phyloP scores from a whole-genome alignment of 2,329 filamentous ascomycete species.

The Sphaerulina populicola region DNA sequence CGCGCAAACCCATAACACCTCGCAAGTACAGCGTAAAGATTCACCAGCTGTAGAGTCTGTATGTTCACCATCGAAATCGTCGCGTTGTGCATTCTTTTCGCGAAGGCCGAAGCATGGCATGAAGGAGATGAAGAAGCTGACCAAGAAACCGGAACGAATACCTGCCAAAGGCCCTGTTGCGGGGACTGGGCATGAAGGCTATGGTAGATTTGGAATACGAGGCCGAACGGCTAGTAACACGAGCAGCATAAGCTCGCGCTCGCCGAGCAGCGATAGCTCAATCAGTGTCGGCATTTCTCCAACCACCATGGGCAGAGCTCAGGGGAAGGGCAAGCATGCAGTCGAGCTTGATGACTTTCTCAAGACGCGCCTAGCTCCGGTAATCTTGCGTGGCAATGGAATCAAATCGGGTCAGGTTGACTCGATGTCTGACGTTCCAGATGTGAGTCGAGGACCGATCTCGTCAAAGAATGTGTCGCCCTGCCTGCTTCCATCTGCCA shows the following conservation, averaged over 20 bases:
- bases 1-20: neutral
- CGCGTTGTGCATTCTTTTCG: constrained; percentile 70
- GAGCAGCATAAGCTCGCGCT: constrained; percentile 43
- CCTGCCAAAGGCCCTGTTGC: constrained; percentile 71
- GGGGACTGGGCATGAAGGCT: constrained; percentile 89
- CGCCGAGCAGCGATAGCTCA: constrained; percentile 38
- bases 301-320: constrained; percentile 36
- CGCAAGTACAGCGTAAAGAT: constrained; percentile 26
- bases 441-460: constrained; percentile 5
- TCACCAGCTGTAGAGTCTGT: constrained; percentile 43
- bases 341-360: constrained; percentile 42
- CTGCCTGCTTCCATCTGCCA: constrained; percentile 28
- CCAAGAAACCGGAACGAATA: constrained; percentile 52
- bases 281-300: constrained; percentile 32
- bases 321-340: constrained; percentile 32
- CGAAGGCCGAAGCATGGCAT: constrained; percentile 58
- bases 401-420: constrained; percentile 29
- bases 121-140: constrained; percentile 35
- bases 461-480: constrained; percentile 21
- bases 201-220: constrained; percentile 58
- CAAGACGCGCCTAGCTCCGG: constrained; percentile 38
- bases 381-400: constrained; percentile 40
- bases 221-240: constrained; percentile 56
- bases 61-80: constrained; percentile 51
- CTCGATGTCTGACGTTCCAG: constrained; percentile 14